Base-by-base conservation (phyloP, 108 stramenopile genomes). In the Ochromonas danica region DNA sequence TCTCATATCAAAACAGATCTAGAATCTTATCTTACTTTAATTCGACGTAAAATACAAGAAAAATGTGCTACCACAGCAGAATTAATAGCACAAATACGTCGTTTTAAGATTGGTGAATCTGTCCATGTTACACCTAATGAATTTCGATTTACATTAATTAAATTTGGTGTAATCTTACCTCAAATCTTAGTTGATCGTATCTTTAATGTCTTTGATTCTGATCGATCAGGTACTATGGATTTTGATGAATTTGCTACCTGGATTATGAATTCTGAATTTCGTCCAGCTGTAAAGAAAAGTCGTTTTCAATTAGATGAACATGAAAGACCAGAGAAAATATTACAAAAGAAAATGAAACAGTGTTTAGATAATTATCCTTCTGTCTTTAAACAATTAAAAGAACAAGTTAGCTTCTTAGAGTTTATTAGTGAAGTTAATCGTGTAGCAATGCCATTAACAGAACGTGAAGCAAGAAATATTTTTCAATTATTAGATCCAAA, bases 221-320 rank as follows among this genome's bases (percentile, higher is more conserved):
- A 75, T 75, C 14, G 72, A 36, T 35, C 14, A 35, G 72, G 72
- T 28, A 75, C 72, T 28, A 75, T 75, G 43, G 72, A 75, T 36
- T 75, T 75, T 36, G 72, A 75, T 36, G 72, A 75, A 41, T 75
- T 75, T 36, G 72, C 72, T 6, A 75, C 38, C 14, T 75, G 72
- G 72, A 75, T 75, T 42, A 75, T 75, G 72, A 75, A 75, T 36
- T 75, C 72, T 6, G 72, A 75, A 41, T 75, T 75, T 36, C 72
- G 72, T 27, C 72, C 72, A 67, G 31, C 63, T 6, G 72, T 75
- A 6, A 41, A 36, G 10, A 42, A 39, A 41, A 45, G 22, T 6
- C 40, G 31, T 38, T 3, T 6, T 3, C 43, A 60, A 41, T 14
- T 51, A 6, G 45, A 51, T 14, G 45, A 51, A 14, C 6, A 6